These are phyloP conservation scores for Prosopis cineraria DNA, from an alignment of 306 rosid species.

Conservation along the genomic window DNA sequence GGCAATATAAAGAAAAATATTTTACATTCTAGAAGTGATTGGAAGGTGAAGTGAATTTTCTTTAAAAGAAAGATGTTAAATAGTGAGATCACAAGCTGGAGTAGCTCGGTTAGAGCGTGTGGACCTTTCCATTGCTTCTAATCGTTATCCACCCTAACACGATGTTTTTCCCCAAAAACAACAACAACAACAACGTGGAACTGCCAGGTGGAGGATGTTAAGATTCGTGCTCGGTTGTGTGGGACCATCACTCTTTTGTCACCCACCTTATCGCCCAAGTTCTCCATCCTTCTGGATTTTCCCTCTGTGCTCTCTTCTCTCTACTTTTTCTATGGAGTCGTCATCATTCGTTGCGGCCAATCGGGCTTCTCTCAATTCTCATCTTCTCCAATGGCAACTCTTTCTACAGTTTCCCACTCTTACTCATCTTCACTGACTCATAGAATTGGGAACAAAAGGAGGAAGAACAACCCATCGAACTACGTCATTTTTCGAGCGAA, in stretches of 20 bases:
- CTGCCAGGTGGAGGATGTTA: background rate
- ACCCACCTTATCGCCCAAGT: background rate
- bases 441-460: background rate
- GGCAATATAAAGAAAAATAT: no score
- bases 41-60: no score
- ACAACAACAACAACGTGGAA: background rate
- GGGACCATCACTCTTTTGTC: slow-evolving; percentile 28
- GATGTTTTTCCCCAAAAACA: background rate
- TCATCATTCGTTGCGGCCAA: background rate
- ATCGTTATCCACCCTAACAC: no score
- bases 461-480: slow-evolving; percentile 12
- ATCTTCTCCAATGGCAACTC: slow-evolving; percentile 54
- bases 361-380: slow-evolving; percentile 8
- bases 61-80: no score
- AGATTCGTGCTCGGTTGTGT: background rate
- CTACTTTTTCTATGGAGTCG: background rate
- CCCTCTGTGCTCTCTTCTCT: background rate
- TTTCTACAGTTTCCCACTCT: slow-evolving; percentile 41
- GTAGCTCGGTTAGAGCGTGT: no score
- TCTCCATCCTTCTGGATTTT: slow-evolving; percentile 47
- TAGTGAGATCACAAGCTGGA: no score
- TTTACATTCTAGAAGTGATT: no score
- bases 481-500: slow-evolving; percentile 2
- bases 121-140: no score
- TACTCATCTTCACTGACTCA: slow-evolving; percentile 31